Evolutionary conservation across 441 rosid species (phyloP).

Genomic region (Hypseocharis bilobata): DNA sequence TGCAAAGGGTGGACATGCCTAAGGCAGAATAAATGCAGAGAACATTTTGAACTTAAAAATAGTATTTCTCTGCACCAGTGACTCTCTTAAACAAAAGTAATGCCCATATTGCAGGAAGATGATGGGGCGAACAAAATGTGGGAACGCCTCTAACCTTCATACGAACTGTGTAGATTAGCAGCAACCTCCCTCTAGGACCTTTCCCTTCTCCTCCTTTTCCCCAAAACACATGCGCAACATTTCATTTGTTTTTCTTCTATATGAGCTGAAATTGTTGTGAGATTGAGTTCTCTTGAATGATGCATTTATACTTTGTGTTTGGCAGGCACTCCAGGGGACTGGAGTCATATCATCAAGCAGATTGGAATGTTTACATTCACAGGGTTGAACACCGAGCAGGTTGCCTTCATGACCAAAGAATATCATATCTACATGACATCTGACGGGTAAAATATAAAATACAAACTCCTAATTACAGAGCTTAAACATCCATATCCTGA

Average conservation of each 20-base stretch:
- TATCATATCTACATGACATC: slow-evolving; percentile 64
- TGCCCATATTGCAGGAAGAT: neutral
- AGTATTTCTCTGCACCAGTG: neutral
- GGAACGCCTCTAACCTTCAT: neutral
- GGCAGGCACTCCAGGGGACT: slow-evolving; percentile 67
- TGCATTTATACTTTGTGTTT: slow-evolving; percentile 2
- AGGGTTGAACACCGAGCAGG: slow-evolving; percentile 62
- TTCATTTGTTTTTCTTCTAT: neutral
- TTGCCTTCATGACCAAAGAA: slow-evolving; percentile 57
- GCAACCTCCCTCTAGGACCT: no score
- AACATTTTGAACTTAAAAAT: neutral
- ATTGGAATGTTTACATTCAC: slow-evolving; percentile 79
- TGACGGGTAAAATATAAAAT: slow-evolving; percentile 40
- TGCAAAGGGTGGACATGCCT: neutral
- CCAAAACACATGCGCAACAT: neutral
- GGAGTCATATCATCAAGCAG: slow-evolving; percentile 78
- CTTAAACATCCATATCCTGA: neutral
- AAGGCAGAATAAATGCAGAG: neutral
- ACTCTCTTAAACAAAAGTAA: neutral
- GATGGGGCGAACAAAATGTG: neutral
- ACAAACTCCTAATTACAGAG: neutral
- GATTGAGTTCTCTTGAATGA: neutral
- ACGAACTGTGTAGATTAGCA: no score
- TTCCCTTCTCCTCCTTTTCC: no score
- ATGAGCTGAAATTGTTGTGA: neutral